phyloP scores from a whole-genome alignment of 176 grass and related monocot genomes.

The Carex kokanica region DNA sequence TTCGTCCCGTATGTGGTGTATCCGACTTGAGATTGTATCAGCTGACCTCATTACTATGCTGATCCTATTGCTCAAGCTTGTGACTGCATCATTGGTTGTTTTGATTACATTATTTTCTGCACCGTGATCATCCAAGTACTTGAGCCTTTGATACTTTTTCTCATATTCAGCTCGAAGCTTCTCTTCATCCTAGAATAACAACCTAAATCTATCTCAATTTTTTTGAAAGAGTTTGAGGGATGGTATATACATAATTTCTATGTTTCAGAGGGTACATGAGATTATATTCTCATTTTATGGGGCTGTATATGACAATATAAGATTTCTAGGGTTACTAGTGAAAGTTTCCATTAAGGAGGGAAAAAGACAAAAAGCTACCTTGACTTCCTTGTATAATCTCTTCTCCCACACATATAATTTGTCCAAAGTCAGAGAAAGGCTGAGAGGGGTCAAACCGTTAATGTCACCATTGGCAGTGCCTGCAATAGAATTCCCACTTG shows the following conservation, averaged over 20 bases:
- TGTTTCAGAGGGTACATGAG: background rate
- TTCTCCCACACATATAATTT: conserved; percentile 91
- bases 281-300: background rate
- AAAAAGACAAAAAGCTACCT: conserved; percentile 43
- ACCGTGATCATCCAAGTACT: conserved; percentile 55
- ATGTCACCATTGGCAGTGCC: conserved; percentile 12
- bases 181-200: conserved; percentile 95
- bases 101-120: conserved; percentile 40
- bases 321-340: background rate
- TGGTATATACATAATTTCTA: background rate
- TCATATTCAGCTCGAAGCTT: conserved; percentile 53
- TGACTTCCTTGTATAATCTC: conserved; percentile 79
- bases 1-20: conserved; percentile 77
- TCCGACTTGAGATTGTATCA: conserved; percentile 52
- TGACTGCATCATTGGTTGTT: conserved; percentile 19
- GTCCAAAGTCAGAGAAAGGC: conserved; percentile 73
- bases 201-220: conserved; percentile 44
- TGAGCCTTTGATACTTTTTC: conserved; percentile 42
- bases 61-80: conserved; percentile 43
- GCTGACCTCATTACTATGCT: conserved; percentile 50
- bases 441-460: conserved; percentile 5
- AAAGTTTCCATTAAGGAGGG: background rate
- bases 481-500: background rate
- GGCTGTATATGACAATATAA: background rate
- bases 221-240: background rate